Conservation (phyloP, 148 eudicot genomes). For the Fallopia convolvulus region DNA sequence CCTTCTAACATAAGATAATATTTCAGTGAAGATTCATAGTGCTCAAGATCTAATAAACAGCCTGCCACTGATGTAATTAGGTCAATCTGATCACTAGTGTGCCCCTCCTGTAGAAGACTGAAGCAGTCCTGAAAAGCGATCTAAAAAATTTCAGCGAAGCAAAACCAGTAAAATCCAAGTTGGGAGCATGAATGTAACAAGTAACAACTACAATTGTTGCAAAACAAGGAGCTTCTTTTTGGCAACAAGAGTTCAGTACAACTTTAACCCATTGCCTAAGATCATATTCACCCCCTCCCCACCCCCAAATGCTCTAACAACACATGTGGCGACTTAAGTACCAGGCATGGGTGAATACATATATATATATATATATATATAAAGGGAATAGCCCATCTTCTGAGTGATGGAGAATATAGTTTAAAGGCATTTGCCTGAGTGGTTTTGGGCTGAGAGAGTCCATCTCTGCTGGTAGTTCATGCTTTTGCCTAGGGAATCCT, state of each 20-base stretch:
- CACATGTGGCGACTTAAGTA: no score
- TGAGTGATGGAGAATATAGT: no score
- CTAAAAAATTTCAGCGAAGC: slow-evolving; percentile 18
- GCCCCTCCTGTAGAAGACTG: slow-evolving; percentile 32
- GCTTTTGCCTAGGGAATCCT: no score
- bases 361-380: no score
- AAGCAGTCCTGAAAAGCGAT: slow-evolving; percentile 51
- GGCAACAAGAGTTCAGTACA: neutral
- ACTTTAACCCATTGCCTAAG: no score
- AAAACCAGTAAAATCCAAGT: neutral
- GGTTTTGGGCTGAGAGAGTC: no score
- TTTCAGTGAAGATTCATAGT: slow-evolving; percentile 60
- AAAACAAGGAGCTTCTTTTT: neutral
- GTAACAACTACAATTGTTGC: neutral
- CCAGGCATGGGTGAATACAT: no score
- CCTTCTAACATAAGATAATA: slow-evolving; percentile 63
- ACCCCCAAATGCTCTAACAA: no score
- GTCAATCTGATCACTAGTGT: slow-evolving; percentile 31
- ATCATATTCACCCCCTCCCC: no score
- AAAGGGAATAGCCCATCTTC: no score
- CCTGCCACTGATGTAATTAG: slow-evolving; percentile 59
- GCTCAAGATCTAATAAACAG: slow-evolving; percentile 39
- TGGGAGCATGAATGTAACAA: neutral
- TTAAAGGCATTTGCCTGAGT: no score
- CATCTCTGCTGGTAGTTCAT: no score